Evolutionary conservation across 257 asterid species (phyloP).

Genomic region (Solanum medicagineum): DNA sequence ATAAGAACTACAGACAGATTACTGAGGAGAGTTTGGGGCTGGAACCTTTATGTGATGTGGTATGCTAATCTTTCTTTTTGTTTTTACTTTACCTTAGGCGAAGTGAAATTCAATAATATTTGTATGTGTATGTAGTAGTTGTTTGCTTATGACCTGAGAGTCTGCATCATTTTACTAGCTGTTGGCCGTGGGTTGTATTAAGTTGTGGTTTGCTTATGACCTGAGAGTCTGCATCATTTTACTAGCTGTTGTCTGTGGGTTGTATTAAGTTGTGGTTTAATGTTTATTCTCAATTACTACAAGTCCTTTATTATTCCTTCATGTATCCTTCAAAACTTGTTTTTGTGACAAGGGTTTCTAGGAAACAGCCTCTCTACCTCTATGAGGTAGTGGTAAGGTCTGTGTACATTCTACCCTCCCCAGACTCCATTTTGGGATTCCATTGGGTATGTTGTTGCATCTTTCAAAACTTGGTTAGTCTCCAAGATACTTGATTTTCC

Average conservation of each 20-base stretch:
- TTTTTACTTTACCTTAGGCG: background rate
- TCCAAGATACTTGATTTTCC: background rate
- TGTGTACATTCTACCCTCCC: too few species aligned
- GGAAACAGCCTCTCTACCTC: too few species aligned
- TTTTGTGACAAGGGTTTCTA: too few species aligned
- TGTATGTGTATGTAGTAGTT: background rate
- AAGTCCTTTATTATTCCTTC: background rate
- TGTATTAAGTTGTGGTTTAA: background rate
- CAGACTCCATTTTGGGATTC: too few species aligned
- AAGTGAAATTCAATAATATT: background rate
- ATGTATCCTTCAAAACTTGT: background rate
- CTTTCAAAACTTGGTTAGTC: background rate
- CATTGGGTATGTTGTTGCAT: background rate
- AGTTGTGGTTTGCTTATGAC: background rate
- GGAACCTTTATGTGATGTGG: constrained; percentile 17
- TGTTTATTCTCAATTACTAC: background rate
- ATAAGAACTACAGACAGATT: constrained; percentile 7
- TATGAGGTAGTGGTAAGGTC: too few species aligned
- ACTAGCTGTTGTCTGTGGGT: background rate
- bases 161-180: background rate
- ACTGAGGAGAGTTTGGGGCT: constrained; percentile 10
- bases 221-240: background rate
- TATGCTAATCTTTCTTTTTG: background rate
- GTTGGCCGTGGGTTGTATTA: background rate
- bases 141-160: background rate